Evolutionary conservation across 2,329 filamentous ascomycete genomes (phyloP).

Genomic region (Elsinoe ampelina): DNA sequence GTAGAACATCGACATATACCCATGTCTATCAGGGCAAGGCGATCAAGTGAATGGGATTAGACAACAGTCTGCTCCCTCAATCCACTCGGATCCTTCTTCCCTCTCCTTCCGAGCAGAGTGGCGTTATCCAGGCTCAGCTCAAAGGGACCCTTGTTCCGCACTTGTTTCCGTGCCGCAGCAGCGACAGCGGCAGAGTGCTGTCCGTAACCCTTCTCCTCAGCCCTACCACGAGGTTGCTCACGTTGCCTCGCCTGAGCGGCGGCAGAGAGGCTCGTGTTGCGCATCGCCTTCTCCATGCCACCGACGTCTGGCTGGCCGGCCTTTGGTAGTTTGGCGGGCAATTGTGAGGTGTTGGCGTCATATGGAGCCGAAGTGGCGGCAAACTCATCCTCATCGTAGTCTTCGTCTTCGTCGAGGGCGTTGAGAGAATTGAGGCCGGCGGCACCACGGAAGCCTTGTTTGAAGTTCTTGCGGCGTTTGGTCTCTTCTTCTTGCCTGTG

Average conservation of each 20-base stretch:
- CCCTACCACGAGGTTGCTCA: slow-evolving; percentile 40
- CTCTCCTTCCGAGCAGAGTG: slow-evolving; percentile 69
- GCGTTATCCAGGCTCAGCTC: slow-evolving; percentile 88
- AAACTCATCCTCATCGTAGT: slow-evolving; percentile 57
- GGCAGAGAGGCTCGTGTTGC: slow-evolving; percentile 66
- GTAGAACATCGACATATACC: background rate
- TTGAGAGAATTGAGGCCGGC: slow-evolving; percentile 57
- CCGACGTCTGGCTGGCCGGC: slow-evolving; percentile 50
- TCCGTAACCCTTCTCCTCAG: slow-evolving; percentile 62
- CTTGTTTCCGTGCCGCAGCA: slow-evolving; percentile 72
- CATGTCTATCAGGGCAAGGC: background rate
- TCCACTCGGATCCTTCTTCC: slow-evolving; percentile 42
- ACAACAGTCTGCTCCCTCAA: slow-evolving; percentile 35
- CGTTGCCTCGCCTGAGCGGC: slow-evolving; percentile 53
- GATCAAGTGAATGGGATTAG: background rate
- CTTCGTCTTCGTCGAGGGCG: slow-evolving; percentile 54
- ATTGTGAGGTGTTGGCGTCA: slow-evolving; percentile 38
- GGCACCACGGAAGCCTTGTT: slow-evolving; percentile 56
- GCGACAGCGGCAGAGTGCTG: slow-evolving; percentile 81
- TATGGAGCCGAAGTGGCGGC: slow-evolving; percentile 50
- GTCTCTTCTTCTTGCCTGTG: slow-evolving; percentile 93
- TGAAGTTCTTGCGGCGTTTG: slow-evolving; percentile 78
- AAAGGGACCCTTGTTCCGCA: slow-evolving; percentile 71
- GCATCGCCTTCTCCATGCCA: slow-evolving; percentile 78
- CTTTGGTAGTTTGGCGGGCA: slow-evolving; percentile 59